Evolutionary conservation across 768 basidiomycete genomes (phyloP).

Genomic region (Boletus patriciae): DNA sequence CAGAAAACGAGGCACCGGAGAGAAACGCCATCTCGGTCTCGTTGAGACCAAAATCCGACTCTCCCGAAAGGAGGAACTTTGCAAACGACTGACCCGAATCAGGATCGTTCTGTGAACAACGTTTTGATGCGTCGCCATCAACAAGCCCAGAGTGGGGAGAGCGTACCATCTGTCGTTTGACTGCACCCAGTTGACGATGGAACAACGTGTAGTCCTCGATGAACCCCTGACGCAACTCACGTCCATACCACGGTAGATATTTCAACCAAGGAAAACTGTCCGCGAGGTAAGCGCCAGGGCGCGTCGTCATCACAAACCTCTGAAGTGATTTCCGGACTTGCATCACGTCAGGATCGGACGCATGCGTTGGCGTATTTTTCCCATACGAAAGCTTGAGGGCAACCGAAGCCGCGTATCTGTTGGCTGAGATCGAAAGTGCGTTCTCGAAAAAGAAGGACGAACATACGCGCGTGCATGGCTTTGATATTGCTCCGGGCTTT

Average conservation of each 20-base stretch:
- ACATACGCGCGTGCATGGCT: constrained; percentile 34
- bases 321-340: constrained; percentile 19
- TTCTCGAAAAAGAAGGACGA: constrained; percentile 38
- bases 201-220: constrained; percentile 48
- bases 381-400: constrained; percentile 22
- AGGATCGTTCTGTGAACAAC: constrained; percentile 2
- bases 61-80: constrained; percentile 51
- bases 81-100: constrained; percentile 47
- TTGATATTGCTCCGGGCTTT: constrained; percentile 8
- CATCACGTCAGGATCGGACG: constrained; percentile 19
- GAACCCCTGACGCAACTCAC: constrained; percentile 53
- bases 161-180: constrained; percentile 43
- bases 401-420: constrained; percentile 19
- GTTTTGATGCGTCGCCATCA: neutral
- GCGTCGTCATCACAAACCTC: constrained; percentile 24
- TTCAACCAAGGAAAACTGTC: constrained; percentile 34
- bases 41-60: constrained; percentile 47
- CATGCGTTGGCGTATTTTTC: constrained; percentile 12
- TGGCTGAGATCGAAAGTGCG: neutral
- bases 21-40: constrained; percentile 57
- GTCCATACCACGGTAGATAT: constrained; percentile 61
- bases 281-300: constrained; percentile 35
- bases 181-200: constrained; percentile 44
- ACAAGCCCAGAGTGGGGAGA: neutral
- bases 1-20: constrained; percentile 57